These are phyloP conservation scores for Blastocystis sp. DNA, from an alignment of 352 stramenopile species.

Conservation along the genomic window DNA sequence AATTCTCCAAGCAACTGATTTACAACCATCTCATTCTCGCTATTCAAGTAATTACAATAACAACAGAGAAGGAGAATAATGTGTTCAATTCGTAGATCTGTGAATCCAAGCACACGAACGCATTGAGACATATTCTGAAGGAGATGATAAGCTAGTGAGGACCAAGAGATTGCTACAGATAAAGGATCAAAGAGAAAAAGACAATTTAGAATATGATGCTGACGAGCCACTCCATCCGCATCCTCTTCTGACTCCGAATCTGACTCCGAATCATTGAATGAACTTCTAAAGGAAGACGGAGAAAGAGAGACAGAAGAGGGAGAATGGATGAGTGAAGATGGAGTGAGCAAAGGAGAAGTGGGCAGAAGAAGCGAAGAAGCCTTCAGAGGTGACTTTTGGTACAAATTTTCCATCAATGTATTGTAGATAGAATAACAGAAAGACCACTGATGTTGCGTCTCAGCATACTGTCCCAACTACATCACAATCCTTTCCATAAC, in stretches of 20 bases:
- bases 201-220: not conserved
- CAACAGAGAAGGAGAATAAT: constrained; percentile 26
- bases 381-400: not conserved
- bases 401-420: not conserved
- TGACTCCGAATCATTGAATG: not conserved
- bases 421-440: constrained; percentile 15
- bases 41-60: not conserved
- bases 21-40: not conserved
- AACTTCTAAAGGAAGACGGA: not conserved
- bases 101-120: constrained; percentile 33
- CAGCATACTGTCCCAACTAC: constrained; percentile 16
- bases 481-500: not conserved
- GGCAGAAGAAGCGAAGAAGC: not conserved
- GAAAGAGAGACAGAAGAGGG: not conserved
- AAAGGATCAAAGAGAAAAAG: not conserved
- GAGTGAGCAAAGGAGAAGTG: not conserved
- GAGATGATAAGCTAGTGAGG: not conserved
- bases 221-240: not conserved
- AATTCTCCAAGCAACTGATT: not conserved
- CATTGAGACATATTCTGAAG: constrained; percentile 41
- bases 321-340: not conserved
- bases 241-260: too few species aligned
- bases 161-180: not conserved
- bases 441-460: constrained; percentile 20
- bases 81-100: constrained; percentile 27